Conservation (phyloP, 345 rosid species). For the Angophora floribunda region DNA sequence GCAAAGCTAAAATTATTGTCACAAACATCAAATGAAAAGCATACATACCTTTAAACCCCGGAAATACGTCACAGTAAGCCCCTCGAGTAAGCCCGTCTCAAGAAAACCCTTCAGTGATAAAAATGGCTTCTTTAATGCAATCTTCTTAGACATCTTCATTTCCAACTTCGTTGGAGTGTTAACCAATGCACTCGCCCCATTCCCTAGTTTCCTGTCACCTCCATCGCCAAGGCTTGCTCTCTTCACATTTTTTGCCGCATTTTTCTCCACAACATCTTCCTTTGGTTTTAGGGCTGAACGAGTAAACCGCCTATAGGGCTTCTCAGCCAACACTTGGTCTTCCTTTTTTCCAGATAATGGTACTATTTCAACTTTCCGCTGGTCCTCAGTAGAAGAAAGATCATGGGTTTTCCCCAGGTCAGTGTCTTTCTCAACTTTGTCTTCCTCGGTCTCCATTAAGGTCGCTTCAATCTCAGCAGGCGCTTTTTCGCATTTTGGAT, state of each 20-base stretch:
- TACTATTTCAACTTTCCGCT: not conserved
- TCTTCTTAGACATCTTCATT: constrained; percentile 23
- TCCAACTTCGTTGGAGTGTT: constrained; percentile 18
- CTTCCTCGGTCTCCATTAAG: not conserved
- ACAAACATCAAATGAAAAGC: not conserved
- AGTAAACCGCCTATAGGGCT: constrained; percentile 38
- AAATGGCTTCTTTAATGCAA: constrained; percentile 30
- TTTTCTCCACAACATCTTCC: constrained; percentile 7
- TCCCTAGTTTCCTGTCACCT: constrained; percentile 4
- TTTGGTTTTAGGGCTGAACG: constrained; percentile 32
- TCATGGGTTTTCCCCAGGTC: not conserved
- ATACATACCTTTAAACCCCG: constrained; percentile 54
- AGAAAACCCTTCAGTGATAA: constrained; percentile 58
- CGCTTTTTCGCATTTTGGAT: not conserved
- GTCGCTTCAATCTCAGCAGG: not conserved
- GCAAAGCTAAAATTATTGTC: not conserved
- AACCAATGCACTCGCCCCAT: constrained; percentile 1
- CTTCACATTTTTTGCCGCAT: not conserved
- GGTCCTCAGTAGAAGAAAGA: not conserved
- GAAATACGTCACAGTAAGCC: constrained; percentile 47
- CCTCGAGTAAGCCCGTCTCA: constrained; percentile 74
- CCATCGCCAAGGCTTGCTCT: not conserved
- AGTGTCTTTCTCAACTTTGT: not conserved
- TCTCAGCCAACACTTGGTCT: constrained; percentile 6
- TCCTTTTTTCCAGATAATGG: not conserved